phyloP scores from a whole-genome alignment of 106 monocot species.

The Gastrodia elata region DNA sequence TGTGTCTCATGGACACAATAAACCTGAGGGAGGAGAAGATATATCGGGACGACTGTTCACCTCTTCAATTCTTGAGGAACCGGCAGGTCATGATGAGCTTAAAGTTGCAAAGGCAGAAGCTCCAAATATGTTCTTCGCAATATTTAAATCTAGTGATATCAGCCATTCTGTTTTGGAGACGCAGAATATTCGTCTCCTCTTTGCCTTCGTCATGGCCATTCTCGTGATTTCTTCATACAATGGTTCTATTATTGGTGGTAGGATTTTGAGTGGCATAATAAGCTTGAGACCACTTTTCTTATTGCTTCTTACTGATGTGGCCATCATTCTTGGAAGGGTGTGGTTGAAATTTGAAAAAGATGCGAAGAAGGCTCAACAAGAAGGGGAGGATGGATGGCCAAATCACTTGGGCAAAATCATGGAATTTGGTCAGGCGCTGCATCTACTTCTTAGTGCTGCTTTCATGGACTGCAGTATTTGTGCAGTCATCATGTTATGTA shows the following conservation, averaged over 20 bases:
- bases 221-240: conserved; percentile 29
- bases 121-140: neutral
- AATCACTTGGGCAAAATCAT: conserved; percentile 25
- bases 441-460: conserved; percentile 30
- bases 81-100: neutral
- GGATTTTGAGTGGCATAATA: conserved; percentile 14
- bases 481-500: conserved; percentile 49
- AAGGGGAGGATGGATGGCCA: conserved; percentile 8
- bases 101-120: neutral
- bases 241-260: conserved; percentile 8
- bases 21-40: neutral
- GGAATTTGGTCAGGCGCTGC: conserved; percentile 28
- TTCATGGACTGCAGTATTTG: conserved; percentile 59
- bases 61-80: neutral
- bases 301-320: conserved; percentile 41
- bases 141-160: conserved; percentile 27
- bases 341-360: conserved; percentile 8
- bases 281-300: conserved; percentile 47
- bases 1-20: neutral
- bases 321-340: conserved; percentile 35
- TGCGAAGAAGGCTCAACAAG: neutral
- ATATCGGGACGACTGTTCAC: neutral
- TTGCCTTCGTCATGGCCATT: conserved; percentile 21
- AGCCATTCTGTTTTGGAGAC: conserved; percentile 26
- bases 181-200: conserved; percentile 41